Evolutionary conservation across 176 grass and related monocot genomes (phyloP), one percentile per base, ranked within the genome.

Genomic region (Elymus sibiricus): DNA sequence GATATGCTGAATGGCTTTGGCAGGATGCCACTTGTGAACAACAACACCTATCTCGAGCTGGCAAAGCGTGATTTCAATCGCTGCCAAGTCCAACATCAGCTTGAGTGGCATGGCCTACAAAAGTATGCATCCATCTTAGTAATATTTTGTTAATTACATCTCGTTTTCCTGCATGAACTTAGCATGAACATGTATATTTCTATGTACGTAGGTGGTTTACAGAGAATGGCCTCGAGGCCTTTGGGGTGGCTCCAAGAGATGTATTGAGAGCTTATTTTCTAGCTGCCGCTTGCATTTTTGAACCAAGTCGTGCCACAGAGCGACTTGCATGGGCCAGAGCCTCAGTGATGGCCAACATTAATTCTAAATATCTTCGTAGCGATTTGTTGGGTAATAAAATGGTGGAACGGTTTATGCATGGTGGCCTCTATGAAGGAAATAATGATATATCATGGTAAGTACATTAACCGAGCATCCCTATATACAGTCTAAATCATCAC

Each of bases 11-110:
- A 25, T 64, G 55, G 8, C 77, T 13, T 80, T 80, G 4, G 17
- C 76, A 99, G 97, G 90, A 99, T 99, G 97, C 90, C 92, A 16
- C 79, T 94, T 65, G 97, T 96, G 75, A 99, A 89, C 62, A 99
- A 91, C 26, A 78, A 92, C 3, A 5, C n/a, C 16, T 99, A 93
- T 69, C 79, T 96, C 51, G 85, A 93, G 55, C 44, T 99, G 38
- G 97, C 97, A 42, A 96, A 56, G 44, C 46, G 43, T 25, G 97
- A 99, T 93, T 99, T 94, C 66, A 96, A 96, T n/a, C 76, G 29
- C n/a, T 99, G 92, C 31, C 97, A 96, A 83, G 63, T 61, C 78
- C 55, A 92, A 11, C 94, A 99, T 85, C 97, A 91, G 60, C 70
- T 86, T 27, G 97, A 99, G 83, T 99, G 76, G 81, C 72, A 79